These are phyloP conservation scores for Marasmius oreades DNA, from an alignment of 1,284 basidiomycete species.

Conservation along the genomic window DNA sequence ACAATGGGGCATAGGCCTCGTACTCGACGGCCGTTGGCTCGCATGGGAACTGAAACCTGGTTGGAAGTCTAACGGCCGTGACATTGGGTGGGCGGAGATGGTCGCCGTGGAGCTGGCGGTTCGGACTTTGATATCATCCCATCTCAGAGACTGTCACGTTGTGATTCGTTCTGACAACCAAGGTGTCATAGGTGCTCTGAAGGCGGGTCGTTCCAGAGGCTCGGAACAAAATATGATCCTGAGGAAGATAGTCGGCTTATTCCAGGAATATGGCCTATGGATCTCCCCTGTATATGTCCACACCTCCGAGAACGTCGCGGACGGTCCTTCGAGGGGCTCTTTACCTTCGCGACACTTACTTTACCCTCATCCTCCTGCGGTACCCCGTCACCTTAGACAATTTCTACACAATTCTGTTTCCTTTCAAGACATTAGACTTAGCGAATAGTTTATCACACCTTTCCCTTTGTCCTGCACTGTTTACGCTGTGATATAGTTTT, in stretches of 20 bases:
- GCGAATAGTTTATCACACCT: neutral
- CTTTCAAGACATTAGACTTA: neutral
- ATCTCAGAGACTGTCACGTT: slow-evolving; percentile 17
- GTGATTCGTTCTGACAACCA: slow-evolving; percentile 29
- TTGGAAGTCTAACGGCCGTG: slow-evolving; percentile 22
- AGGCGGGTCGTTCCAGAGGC: slow-evolving; percentile 20
- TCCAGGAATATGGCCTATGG: slow-evolving; percentile 20
- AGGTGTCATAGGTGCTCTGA: slow-evolving; percentile 28
- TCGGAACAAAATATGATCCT: slow-evolving; percentile 25
- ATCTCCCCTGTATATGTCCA: slow-evolving; percentile 23
- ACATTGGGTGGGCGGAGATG: slow-evolving; percentile 35
- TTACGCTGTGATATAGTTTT: neutral
- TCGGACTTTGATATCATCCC: neutral
- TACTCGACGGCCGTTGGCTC: slow-evolving; percentile 19
- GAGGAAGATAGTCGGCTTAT: slow-evolving; percentile 20
- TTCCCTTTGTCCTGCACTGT: neutral
- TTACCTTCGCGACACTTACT: neutral
- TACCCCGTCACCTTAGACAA: slow-evolving; percentile 1
- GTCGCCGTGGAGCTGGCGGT: slow-evolving; percentile 27
- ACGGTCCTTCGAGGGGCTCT: slow-evolving; percentile 25
- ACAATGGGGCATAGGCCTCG: slow-evolving; percentile 22
- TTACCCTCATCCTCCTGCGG: slow-evolving; percentile 4
- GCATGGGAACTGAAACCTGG: slow-evolving; percentile 21
- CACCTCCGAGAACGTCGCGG: slow-evolving; percentile 25
- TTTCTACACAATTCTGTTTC: neutral